phyloP scores from a whole-genome alignment of 2,329 filamentous ascomycete genomes.

The Passalora sequoiae region DNA sequence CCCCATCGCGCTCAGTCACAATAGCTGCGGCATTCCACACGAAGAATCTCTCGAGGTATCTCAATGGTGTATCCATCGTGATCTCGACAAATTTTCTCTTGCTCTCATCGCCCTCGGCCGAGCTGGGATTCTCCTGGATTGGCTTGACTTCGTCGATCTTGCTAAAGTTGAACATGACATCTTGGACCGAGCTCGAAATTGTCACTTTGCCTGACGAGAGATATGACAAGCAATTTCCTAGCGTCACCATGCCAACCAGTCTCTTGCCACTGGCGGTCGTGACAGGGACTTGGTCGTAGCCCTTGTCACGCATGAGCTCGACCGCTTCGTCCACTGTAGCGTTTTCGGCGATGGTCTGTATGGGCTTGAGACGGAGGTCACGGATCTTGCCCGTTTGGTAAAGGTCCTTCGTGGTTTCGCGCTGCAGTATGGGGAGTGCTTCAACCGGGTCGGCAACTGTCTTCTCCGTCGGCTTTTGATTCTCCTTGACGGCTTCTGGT shows the following conservation, averaged over 20 bases:
- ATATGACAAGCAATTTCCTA: constrained; percentile 89
- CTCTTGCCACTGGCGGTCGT: constrained; percentile 60
- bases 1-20: constrained; percentile 69
- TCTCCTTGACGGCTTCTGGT: constrained; percentile 20
- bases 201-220: constrained; percentile 78
- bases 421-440: constrained; percentile 35
- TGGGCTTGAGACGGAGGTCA: constrained; percentile 82
- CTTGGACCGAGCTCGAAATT: constrained; percentile 66
- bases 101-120: constrained; percentile 38
- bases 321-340: constrained; percentile 79
- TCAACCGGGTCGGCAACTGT: constrained; percentile 1
- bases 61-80: constrained; percentile 80
- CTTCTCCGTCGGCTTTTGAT: constrained; percentile 15
- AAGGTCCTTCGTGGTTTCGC: constrained; percentile 51
- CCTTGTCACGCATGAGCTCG: constrained; percentile 96
- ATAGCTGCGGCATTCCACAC: constrained; percentile 97
- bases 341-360: constrained; percentile 72
- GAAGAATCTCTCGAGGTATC: constrained; percentile 82
- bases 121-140: constrained; percentile 64
- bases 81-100: constrained; percentile 82
- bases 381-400: constrained; percentile 75
- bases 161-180: constrained; percentile 96
- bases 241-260: constrained; percentile 86
- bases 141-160: constrained; percentile 83
- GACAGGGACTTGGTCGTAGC: constrained; percentile 95